Conservation (phyloP, 768 basidiomycete genomes). For the button mushroom (Agaricus bisporus) region DNA sequence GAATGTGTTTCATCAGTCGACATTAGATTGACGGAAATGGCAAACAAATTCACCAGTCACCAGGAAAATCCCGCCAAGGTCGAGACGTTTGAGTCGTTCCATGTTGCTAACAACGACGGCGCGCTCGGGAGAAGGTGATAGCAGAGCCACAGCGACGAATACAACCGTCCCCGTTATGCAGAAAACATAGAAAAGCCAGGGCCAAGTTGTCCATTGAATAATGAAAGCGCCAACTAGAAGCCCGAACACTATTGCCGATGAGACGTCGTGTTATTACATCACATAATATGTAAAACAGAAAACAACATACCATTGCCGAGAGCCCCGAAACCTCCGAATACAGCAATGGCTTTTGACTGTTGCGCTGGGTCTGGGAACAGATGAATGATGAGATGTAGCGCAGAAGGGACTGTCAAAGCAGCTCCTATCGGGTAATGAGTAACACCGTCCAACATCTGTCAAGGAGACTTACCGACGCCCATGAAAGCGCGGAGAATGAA, state of each 20-base stretch:
- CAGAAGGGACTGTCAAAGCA: conserved; percentile 40
- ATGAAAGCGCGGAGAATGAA: conserved; percentile 41
- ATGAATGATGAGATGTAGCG: conserved; percentile 38
- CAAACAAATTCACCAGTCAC: not conserved
- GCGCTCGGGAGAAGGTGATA: conserved; percentile 17
- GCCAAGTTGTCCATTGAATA: conserved; percentile 30
- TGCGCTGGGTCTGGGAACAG: conserved; percentile 37
- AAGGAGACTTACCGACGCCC: conserved; percentile 29
- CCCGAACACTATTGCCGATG: conserved; percentile 23
- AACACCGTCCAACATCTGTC: no score
- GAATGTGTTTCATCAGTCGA: not conserved
- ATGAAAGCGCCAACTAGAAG: conserved; percentile 35
- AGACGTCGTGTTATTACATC: not conserved
- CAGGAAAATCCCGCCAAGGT: not conserved
- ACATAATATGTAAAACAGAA: not conserved
- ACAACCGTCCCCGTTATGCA: no score
- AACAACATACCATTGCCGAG: conserved; percentile 33
- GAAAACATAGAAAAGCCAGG: conserved; percentile 41
- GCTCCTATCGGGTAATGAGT: conserved; percentile 22
- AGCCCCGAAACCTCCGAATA: conserved; percentile 38
- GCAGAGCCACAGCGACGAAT: conserved; percentile 25
- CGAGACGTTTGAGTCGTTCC: not conserved
- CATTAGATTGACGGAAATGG: not conserved
- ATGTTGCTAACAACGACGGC: not conserved
- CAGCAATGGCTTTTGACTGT: conserved; percentile 38